Evolutionary conservation across 306 rosid species (phyloP), one percentile per base, ranked within the genome.

Genomic region (Comarum palustre): DNA sequence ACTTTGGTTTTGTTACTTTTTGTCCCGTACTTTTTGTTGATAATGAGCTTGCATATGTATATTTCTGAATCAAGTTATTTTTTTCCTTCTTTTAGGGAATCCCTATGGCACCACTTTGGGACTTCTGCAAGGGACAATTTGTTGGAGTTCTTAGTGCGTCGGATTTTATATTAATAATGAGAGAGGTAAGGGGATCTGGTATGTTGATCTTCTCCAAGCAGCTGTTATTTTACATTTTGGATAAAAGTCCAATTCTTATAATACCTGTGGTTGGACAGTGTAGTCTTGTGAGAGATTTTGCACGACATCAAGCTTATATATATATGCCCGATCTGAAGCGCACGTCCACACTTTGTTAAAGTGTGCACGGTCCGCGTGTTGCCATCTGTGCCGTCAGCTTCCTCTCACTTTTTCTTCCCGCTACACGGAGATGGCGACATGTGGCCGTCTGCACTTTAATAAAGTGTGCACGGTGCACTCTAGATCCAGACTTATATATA

Each of bases 31-130:
- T 32, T 43, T 24, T 36, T 83, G 80, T 38, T 1, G 75, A 76
- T 73, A 71, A 34, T 76, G 75, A 54, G 55, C 60, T 72, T 77
- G 52, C 70, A 34, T 66, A 25, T 80, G 57, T 55, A 73, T 61
- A 58, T 47, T 20, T 77, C 69, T 86, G 58, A 78, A 32, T 73
- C 51, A 75, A 41, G 45, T 41, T 41, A 73, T 51, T 1, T 75
- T 75, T 83, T 78, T 81, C 13, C 45, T 9, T 41, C 13, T 78
- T 13, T 25, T 87, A 95, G 97, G 99, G 96, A 72, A 88, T 91
- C 73, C 90, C 96, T 70, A 79, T 90, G 80, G 96, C 99, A 73
- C 99, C 99, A 67, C 97, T 95, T 71, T 95, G 97, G 93, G 96
- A 95, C 88, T 82, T 87, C 82, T 14, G 86, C 84, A 88, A 66